Base-by-base conservation (phyloP, 2,329 filamentous ascomycete species). In the Fusarium ramigenum region DNA sequence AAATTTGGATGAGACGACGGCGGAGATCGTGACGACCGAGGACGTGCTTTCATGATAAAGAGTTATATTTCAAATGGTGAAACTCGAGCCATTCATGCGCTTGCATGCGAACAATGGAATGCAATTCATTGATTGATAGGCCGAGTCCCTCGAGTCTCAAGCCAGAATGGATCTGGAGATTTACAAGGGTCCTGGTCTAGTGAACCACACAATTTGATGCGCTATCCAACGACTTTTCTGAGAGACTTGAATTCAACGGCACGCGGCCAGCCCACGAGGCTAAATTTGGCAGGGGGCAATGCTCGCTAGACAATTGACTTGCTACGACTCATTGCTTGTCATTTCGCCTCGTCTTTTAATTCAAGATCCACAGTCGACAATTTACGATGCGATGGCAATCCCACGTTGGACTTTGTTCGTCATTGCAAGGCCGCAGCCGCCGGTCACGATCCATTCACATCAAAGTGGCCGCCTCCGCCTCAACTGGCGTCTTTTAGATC, bases 181-280 rank as follows among this genome's bases (percentile, higher is more conserved):
- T 76, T 73, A 60, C 75, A 63, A 64, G 75, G 74, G 72, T 60
- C 65, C 67, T 47, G 53, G 69, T 63, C 69, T 62, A 75, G 69
- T 62, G 69, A 63, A 60, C 70, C 74, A 76, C 74, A 63, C 70
- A 60, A 53, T 61, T 66, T 68, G 66, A 67, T 72, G 69, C 73
- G 70, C 70, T 52, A 60, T 70, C 74, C 74, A 78, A 73, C 75
- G 64, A 77, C 56, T 69, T 77, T 64, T 58, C 66, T 61, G 58
- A 62, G 58, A 62, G 60, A 72, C 58, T 72, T 67, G 63, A 69
- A 66, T 69, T 60, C 44, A 73, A 74, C 64, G 72, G 76, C 76
- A 78, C 76, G 76, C 72, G 76, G 76, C 65, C 76, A 77, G 59
- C 58, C 75, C 75, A 78, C 73, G 76, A 75, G 76, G 70, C 76